Conservation (phyloP, 2,329 filamentous ascomycete species). For the Blastomyces percursus region DNA sequence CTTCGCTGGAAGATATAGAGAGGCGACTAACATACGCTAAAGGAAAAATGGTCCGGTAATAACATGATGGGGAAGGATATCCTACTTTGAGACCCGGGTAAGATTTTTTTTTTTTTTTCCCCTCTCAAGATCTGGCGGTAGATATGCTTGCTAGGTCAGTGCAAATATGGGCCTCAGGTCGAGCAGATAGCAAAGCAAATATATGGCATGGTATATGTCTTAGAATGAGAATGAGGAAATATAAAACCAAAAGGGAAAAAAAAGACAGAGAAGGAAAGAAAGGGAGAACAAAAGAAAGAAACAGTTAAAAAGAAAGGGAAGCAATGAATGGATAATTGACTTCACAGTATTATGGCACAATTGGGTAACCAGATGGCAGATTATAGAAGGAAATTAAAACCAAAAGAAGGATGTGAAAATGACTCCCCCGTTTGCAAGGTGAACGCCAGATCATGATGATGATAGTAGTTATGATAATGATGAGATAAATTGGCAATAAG, state of each 20-base stretch:
- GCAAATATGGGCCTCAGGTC: neutral
- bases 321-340: neutral
- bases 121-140: neutral
- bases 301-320: neutral
- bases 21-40: neutral
- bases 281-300: neutral
- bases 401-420: neutral
- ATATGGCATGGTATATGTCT: neutral
- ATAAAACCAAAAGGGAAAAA: neutral
- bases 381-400: neutral
- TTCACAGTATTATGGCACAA: neutral
- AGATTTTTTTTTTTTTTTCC: too few relatives aligned
- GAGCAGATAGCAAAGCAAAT: neutral
- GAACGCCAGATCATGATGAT: conserved; percentile 1
- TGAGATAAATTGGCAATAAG: neutral
- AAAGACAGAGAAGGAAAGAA: neutral
- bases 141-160: neutral
- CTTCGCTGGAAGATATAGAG: neutral
- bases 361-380: neutral
- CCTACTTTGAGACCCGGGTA: neutral
- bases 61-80: neutral
- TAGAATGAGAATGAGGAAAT: neutral
- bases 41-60: neutral
- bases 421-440: neutral
- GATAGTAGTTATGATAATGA: neutral